Evolutionary conservation across 345 rosid species (phyloP).

Genomic region (Punica granatum): DNA sequence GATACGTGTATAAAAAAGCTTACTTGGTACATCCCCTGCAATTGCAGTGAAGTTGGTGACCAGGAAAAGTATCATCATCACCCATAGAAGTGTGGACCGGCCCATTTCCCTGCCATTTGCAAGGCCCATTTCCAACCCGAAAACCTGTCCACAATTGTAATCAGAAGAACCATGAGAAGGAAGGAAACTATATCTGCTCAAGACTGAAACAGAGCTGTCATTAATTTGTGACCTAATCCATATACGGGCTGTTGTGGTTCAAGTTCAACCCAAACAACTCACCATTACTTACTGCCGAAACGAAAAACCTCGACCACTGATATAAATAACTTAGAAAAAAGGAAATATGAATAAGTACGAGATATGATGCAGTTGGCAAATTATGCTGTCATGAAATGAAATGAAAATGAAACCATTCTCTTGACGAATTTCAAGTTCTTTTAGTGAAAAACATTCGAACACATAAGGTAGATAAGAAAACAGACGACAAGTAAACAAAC

Average conservation of each 20-base stretch:
- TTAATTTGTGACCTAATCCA: background rate
- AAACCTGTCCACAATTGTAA: background rate
- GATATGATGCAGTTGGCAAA: no score
- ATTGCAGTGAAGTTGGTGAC: constrained; percentile 4
- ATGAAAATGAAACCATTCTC: no score
- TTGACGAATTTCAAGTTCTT: no score
- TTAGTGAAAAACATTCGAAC: no score
- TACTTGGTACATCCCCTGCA: constrained; percentile 20
- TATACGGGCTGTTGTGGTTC: background rate
- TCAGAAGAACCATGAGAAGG: background rate
- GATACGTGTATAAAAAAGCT: constrained; percentile 1
- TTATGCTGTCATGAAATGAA: no score
- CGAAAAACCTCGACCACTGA: no score
- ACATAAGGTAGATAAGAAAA: no score
- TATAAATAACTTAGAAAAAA: no score
- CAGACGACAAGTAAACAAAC: no score
- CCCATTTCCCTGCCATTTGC: constrained; percentile 3
- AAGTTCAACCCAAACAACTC: background rate
- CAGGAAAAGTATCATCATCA: constrained; percentile 16
- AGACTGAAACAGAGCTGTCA: background rate
- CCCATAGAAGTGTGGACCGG: constrained; percentile 8
- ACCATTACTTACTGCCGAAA: background rate
- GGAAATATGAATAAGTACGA: no score
- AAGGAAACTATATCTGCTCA: background rate
- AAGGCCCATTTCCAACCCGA: constrained; percentile 18